Conservation (phyloP, 2,329 filamentous ascomycete genomes). For the Juglanconis oblonga region DNA sequence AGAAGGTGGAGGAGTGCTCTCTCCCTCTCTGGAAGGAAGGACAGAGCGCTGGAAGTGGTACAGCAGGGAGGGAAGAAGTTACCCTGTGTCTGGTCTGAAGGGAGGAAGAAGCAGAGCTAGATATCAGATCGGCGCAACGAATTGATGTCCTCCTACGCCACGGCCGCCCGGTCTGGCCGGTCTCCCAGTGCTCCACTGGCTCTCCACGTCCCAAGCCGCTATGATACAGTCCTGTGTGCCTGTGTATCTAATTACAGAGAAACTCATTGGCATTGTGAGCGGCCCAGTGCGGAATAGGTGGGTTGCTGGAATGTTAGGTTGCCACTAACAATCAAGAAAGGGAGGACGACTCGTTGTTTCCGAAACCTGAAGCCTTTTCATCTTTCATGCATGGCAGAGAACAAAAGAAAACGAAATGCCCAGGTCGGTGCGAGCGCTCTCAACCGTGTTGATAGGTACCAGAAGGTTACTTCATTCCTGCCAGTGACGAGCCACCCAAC, state of each 20-base stretch:
- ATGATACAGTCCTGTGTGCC: not conserved
- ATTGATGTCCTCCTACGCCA: not conserved
- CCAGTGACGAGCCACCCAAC: no score
- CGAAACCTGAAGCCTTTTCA: not conserved
- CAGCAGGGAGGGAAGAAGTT: constrained; percentile 1
- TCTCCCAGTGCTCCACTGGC: not conserved
- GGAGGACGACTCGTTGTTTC: constrained; percentile 4
- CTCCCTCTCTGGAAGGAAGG: constrained; percentile 2
- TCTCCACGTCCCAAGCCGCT: not conserved
- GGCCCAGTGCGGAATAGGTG: constrained; percentile 4
- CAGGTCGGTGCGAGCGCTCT: not conserved
- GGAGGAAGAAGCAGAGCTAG: constrained; percentile 1
- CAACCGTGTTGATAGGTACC: not conserved
- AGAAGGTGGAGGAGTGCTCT: not conserved
- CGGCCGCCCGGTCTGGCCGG: not conserved
- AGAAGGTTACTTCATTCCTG: not conserved
- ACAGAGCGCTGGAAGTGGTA: not conserved
- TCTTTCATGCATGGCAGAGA: not conserved
- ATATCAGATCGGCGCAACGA: constrained; percentile 5
- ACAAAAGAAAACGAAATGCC: not conserved
- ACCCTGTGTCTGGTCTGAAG: not conserved
- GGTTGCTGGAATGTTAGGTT: constrained; percentile 14
- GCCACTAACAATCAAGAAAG: constrained; percentile 13
- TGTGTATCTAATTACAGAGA: constrained; percentile 6
- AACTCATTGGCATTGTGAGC: constrained; percentile 10